phyloP scores from a whole-genome alignment of 179 eudicot species.

The Vitellaria paradoxa region DNA sequence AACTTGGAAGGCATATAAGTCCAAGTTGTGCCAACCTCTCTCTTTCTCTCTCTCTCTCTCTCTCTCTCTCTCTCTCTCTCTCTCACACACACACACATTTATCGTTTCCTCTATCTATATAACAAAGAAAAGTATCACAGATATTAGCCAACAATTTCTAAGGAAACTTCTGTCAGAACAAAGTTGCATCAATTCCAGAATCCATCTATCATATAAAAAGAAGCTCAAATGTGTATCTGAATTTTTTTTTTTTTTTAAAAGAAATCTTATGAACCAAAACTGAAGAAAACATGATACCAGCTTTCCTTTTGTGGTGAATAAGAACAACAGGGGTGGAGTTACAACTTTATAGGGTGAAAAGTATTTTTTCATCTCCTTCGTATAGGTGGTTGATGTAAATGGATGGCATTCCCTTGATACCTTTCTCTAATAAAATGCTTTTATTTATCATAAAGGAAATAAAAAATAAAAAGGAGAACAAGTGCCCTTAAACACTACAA shows the following conservation, averaged over 20 bases:
- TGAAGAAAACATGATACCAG: neutral
- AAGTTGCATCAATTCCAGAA: neutral
- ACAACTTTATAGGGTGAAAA: too few relatives aligned
- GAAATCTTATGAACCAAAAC: neutral
- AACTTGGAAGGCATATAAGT: neutral
- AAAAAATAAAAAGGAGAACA: too few relatives aligned
- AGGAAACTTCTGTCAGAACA: neutral
- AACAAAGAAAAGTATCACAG: neutral
- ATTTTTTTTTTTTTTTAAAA: neutral
- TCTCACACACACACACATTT: too few relatives aligned
- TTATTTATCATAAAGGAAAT: too few relatives aligned
- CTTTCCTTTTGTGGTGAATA: neutral
- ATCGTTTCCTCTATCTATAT: neutral
- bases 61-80: too few relatives aligned
- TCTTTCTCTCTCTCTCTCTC: too few relatives aligned
- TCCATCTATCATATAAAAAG: neutral
- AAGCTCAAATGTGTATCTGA: too few relatives aligned
- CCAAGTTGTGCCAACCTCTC: neutral
- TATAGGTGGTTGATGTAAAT: too few relatives aligned
- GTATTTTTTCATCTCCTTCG: too few relatives aligned
- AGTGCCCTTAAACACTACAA: neutral
- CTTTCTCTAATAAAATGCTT: too few relatives aligned
- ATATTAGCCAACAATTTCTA: neutral
- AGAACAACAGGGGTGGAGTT: neutral
- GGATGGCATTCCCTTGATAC: too few relatives aligned